Base-by-base conservation (phyloP, 345 rosid genomes). In the Leavenworthia alabamica region DNA sequence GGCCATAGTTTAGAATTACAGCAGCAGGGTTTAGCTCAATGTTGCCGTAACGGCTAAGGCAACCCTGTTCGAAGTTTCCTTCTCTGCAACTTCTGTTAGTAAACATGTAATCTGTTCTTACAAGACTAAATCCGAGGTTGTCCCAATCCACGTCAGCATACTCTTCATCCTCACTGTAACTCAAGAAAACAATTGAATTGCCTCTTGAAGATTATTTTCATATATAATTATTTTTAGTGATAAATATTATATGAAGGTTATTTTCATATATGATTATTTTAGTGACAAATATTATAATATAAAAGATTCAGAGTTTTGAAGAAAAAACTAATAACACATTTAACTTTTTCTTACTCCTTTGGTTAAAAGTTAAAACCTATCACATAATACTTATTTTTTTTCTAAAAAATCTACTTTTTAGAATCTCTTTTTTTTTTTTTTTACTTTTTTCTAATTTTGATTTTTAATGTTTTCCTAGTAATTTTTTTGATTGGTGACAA, bases 61-160 rank as follows among this genome's bases (percentile, higher is more conserved):
- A 64, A 5, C 95, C 96, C 14, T 65, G 62, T 53, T 66, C 72
- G 33, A 85, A 92, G 16, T 33, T 62, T 17, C 77, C 79, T 6
- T 82, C 80, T 28, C 56, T 13, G 1, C 68, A 62, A 71, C 87
- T 78, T 69, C 37, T 86, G 75, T 67, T 82, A 14, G 48, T 39
- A 67, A 79, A 91, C 95, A 88, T 86, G 72, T 75, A 86, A 63
- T 86, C 96, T 19, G 89, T 66, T n/a, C 83, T 81, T 26, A 52
- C 46, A 68, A 81, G 63, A 56, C 83, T 64, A 53, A 91, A 91
- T 60, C 91, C 95, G 8, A 88, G 88, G 23, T 79, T 84, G 72
- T 88, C 90, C 95, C 95, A 91, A 17, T 86, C 87, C 73, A 86
- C 71, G 31, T 82, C 86, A 46, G 88, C 96, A 56, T 80, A 81